phyloP scores from a whole-genome alignment of 2,329 filamentous ascomycete species.

The Colletotrichum orbiculare region DNA sequence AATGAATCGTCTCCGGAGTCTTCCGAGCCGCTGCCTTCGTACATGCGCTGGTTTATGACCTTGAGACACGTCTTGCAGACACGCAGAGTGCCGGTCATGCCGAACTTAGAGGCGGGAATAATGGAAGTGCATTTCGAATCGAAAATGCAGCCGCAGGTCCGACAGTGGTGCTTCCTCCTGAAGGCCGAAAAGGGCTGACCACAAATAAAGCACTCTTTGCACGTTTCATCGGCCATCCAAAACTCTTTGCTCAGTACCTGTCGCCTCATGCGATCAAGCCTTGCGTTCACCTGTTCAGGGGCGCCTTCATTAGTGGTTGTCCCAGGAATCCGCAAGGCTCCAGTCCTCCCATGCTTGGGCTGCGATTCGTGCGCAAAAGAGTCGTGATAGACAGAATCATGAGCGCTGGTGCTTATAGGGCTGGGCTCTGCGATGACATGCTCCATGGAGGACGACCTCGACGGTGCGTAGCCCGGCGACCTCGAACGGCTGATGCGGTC shows the following conservation, averaged over 20 bases:
- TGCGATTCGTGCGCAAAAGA: conserved; percentile 62
- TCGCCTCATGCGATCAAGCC: conserved; percentile 79
- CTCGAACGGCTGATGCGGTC: conserved; percentile 64
- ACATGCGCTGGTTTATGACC: conserved; percentile 84
- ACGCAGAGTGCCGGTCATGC: conserved; percentile 83
- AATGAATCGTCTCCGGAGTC: conserved; percentile 85
- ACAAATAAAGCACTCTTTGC: conserved; percentile 96
- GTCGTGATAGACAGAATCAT: conserved; percentile 67
- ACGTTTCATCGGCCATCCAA: conserved; percentile 99
- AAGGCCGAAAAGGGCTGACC: conserved; percentile 93
- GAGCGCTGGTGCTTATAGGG: conserved; percentile 67
- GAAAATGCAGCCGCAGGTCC: conserved; percentile 97
- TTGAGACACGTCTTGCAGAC: conserved; percentile 94
- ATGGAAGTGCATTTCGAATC: conserved; percentile 95
- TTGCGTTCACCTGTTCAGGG: conserved; percentile 68
- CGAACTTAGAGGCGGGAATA: conserved; percentile 89
- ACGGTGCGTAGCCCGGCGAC: conserved; percentile 55
- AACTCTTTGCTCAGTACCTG: conserved; percentile 95
- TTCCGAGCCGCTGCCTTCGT: conserved; percentile 88
- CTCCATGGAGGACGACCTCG: conserved; percentile 70
- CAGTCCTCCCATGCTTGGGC: conserved; percentile 57
- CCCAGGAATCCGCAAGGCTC: conserved; percentile 64
- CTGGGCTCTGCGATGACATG: conserved; percentile 67
- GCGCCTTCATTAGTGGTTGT: conserved; percentile 67
- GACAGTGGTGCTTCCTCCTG: conserved; percentile 94